Conservation (phyloP, 1,139 yeast species). For the Blastobotrys serpentis region DNA sequence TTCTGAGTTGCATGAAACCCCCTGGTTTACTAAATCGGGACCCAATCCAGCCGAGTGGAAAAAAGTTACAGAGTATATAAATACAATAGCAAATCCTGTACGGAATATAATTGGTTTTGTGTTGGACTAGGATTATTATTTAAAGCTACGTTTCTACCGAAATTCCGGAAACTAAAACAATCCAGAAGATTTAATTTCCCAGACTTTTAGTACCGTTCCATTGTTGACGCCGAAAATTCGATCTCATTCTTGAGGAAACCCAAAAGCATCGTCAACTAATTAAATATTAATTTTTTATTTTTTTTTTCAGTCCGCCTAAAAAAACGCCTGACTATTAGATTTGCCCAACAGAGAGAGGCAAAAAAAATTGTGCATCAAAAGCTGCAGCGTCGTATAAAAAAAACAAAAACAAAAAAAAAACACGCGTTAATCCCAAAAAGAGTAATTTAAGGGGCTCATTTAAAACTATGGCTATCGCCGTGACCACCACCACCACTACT, state of each 20-base stretch:
- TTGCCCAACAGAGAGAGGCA: not conserved
- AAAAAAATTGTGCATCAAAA: constrained; percentile 1
- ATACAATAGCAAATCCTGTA: not conserved
- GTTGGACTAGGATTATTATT: no score
- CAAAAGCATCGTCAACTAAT: no score
- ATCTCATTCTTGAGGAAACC: no score
- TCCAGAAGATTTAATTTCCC: no score
- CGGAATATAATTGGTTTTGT: not conserved
- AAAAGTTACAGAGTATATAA: not conserved
- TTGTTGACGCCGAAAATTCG: no score
- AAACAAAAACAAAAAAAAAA: constrained; percentile 2
- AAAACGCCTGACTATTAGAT: not conserved
- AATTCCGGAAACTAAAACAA: no score
- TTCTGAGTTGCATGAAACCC: not conserved
- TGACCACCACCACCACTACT: not conserved
- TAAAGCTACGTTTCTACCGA: no score
- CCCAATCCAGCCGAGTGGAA: not conserved
- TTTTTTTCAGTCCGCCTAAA: no score
- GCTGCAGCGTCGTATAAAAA: constrained; percentile 2
- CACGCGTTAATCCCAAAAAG: constrained; percentile 4
- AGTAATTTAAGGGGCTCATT: constrained; percentile 10
- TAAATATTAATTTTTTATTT: no score
- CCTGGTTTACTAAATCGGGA: not conserved
- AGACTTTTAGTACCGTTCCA: no score
- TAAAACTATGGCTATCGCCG: constrained; percentile 9